Percentiles rank a stretch among this genome's conserved stretches.
Evolutionary conservation across 176 grass and related monocot species (phyloP).

Genomic region (Pontederia paniculata): DNA sequence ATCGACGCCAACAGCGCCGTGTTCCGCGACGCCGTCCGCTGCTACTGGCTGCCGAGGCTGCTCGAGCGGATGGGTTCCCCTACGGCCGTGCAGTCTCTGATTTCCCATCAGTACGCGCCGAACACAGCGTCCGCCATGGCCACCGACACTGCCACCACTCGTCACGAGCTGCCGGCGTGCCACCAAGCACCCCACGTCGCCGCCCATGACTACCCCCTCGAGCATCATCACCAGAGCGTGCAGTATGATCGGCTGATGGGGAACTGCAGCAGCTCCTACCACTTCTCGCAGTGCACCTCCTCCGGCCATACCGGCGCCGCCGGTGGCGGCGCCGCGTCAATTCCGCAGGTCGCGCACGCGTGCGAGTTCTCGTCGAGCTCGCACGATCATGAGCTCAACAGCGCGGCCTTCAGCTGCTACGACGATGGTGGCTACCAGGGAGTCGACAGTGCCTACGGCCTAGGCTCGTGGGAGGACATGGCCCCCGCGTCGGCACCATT

Average conservation of each 20-base stretch:
- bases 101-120: no score
- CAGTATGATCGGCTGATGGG: not conserved
- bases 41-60: slow-evolving; percentile 9
- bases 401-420: not conserved
- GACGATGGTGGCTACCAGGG: not conserved
- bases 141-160: not conserved
- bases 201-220: not conserved
- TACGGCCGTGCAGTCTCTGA: not conserved
- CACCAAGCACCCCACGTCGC: not conserved
- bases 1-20: slow-evolving; percentile 1
- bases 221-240: not conserved
- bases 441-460: not conserved
- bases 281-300: not conserved
- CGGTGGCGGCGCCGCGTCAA: not conserved
- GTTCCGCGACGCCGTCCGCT: slow-evolving; percentile 6
- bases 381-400: not conserved
- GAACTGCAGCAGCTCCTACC: not conserved
- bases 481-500: not conserved
- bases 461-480: not conserved
- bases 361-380: not conserved
- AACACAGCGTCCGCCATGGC: no score
- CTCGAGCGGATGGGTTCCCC: not conserved
- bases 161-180: not conserved
- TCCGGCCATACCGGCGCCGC: not conserved
- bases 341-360: not conserved